Conservation (phyloP, 1,284 basidiomycete species). For the Blastosporella zonata region DNA sequence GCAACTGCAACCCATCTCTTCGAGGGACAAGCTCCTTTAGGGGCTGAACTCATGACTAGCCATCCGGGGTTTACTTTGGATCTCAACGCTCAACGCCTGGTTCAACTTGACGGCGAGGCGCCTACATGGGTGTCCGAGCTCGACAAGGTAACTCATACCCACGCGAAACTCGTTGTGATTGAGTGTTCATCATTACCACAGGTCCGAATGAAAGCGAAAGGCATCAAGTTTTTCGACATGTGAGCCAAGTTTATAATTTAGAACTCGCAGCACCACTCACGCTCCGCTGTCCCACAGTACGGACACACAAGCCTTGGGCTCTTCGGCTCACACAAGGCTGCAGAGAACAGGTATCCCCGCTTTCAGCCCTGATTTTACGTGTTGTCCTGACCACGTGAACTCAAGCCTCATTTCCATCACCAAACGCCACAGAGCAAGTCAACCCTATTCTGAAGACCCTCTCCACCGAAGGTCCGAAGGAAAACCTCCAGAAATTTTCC, state of each 20-base stretch:
- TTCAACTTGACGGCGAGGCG: constrained; percentile 67
- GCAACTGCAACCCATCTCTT: constrained; percentile 32
- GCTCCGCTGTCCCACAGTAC: constrained; percentile 49
- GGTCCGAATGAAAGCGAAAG: constrained; percentile 76
- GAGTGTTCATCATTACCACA: constrained; percentile 27
- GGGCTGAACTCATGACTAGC: constrained; percentile 22
- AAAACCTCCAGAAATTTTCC: constrained; percentile 72
- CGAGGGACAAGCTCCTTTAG: constrained; percentile 31
- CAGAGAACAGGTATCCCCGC: constrained; percentile 38
- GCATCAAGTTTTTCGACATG: constrained; percentile 86
- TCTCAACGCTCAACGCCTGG: constrained; percentile 67
- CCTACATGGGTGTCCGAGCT: constrained; percentile 81
- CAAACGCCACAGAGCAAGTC: constrained; percentile 56
- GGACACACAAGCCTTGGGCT: constrained; percentile 62
- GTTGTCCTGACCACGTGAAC: constrained; percentile 16
- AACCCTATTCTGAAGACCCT: constrained; percentile 61
- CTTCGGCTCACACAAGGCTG: constrained; percentile 37
- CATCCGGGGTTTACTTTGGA: constrained; percentile 54
- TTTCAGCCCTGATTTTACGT: constrained; percentile 15
- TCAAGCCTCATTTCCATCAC: constrained; percentile 54
- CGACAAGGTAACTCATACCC: constrained; percentile 59
- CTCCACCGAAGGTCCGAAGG: constrained; percentile 62
- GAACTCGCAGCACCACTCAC: constrained; percentile 17
- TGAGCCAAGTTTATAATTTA: constrained; percentile 33
- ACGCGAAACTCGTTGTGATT: background rate